Percentiles rank a stretch among this genome's conserved stretches.
Conservation (phyloP, 2,329 filamentous ascomycete species). For the Aspergillus arachidicola region DNA sequence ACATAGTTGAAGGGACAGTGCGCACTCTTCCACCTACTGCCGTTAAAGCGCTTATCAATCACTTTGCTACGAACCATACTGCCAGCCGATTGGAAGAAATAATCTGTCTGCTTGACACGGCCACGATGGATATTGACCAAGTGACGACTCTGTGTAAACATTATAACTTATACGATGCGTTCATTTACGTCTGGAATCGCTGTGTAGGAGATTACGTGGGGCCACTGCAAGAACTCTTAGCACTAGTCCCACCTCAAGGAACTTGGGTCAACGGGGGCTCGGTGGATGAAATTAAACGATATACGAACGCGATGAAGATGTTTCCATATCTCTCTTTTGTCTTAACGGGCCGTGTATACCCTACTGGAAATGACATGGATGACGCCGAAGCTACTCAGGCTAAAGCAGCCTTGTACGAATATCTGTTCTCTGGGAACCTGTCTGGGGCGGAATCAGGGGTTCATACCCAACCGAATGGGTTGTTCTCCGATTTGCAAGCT, state of each 20-base stretch:
- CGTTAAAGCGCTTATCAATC: constrained; percentile 80
- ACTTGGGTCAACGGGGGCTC: constrained; percentile 44
- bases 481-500: constrained; percentile 82
- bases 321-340: constrained; percentile 94
- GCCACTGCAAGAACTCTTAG: constrained; percentile 79
- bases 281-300: constrained; percentile 58
- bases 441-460: constrained; percentile 17
- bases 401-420: constrained; percentile 88
- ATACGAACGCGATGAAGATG: constrained; percentile 76
- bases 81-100: constrained; percentile 86
- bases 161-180: constrained; percentile 88
- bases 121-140: constrained; percentile 91
- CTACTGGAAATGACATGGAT: constrained; percentile 74
- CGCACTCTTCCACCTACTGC: constrained; percentile 76
- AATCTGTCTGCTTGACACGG: constrained; percentile 87
- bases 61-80: constrained; percentile 76
- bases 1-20: constrained; percentile 78
- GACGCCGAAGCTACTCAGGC: constrained; percentile 73
- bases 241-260: constrained; percentile 37
- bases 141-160: constrained; percentile 88
- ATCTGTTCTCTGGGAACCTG: constrained; percentile 80
- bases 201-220: constrained; percentile 88
- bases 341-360: constrained; percentile 88
- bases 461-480: constrained; percentile 62
- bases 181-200: constrained; percentile 96